Evolutionary conservation across 2,329 filamentous ascomycete species (phyloP).

Genomic region (Penicillium olsonii): DNA sequence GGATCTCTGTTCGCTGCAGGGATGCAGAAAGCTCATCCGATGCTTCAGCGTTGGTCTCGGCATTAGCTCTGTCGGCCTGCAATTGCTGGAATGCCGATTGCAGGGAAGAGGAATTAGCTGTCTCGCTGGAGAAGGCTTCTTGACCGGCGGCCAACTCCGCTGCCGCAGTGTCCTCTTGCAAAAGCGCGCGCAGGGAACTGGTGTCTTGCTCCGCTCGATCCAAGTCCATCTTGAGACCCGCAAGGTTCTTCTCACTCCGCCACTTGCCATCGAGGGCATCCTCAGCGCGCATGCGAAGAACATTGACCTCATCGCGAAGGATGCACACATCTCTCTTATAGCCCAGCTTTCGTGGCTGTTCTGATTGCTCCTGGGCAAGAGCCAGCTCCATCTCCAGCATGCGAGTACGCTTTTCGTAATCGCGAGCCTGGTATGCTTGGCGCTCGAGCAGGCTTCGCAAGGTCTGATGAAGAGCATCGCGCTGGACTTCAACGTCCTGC

Average conservation of each 20-base stretch:
- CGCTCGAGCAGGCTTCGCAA: conserved; percentile 82
- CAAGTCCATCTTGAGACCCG: conserved; percentile 91
- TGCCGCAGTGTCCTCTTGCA: conserved; percentile 78
- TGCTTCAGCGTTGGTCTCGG: conserved; percentile 69
- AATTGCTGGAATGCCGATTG: conserved; percentile 74
- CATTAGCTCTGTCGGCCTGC: conserved; percentile 66
- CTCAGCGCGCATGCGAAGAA: conserved; percentile 81
- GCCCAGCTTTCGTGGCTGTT: conserved; percentile 70
- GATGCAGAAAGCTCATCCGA: conserved; percentile 72
- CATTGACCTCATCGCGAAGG: conserved; percentile 80
- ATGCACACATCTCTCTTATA: conserved; percentile 82
- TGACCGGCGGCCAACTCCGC: conserved; percentile 55
- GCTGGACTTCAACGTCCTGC: conserved; percentile 90
- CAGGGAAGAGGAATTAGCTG: conserved; percentile 70
- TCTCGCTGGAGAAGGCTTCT: conserved; percentile 46
- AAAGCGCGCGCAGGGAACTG: conserved; percentile 71
- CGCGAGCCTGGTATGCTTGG: conserved; percentile 79
- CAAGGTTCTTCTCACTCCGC: conserved; percentile 88
- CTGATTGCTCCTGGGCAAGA: conserved; percentile 63
- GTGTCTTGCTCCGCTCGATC: conserved; percentile 95
- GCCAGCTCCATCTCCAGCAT: conserved; percentile 77
- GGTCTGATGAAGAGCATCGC: conserved; percentile 86
- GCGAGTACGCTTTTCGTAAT: conserved; percentile 78
- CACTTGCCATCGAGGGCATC: conserved; percentile 95
- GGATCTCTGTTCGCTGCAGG: conserved; percentile 74